Evolutionary conservation across 2,329 filamentous ascomycete species (phyloP), one percentile per base, ranked within the genome.

Genomic region (Zymoseptoria ardabiliae): DNA sequence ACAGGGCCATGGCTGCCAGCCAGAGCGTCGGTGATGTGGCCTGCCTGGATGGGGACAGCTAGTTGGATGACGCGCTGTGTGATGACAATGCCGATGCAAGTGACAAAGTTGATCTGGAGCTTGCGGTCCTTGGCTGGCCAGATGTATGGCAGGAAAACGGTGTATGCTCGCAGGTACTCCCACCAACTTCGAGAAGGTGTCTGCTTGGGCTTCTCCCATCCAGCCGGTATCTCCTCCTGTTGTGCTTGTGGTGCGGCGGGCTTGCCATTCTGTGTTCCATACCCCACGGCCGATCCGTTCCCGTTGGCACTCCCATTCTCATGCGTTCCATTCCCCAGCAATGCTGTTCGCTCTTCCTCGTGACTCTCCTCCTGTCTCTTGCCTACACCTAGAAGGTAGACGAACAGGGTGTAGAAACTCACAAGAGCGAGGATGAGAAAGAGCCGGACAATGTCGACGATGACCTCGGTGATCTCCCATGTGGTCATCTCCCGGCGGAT

Each of bases 141-240:
- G 60, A 97, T 84, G 71, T 97, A 99, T 0, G 92, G 93, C 72
- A 97, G 95, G 76, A 99, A 96, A 55, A 97, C 80, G 11, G 88
- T 89, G 74, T 97, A 99, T 52, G 93, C 91, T 64, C 88, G 86
- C 61, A 97, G 79, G 73, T 99, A 99, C 71, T 97, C 92, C 85
- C 89, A 96, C 94, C 94, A 99, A 56, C 87, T 94, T 66, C 89
- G 91, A 66, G 89, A 89, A 2, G 91, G 92, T 8, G 91, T 83
- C 64, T 90, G 93, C 45, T 88, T 88, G 1, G 92, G 92, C 66
- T 93, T 88, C 73, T 95, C 95, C 80, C 96, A 97, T 5, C 89
- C 90, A 9, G 88, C 85, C 22, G 85, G 84, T 9, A 65, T 69
- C 57, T 72, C 65, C 49, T 63, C 63, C 45, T 63, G 63, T 57